Evolutionary conservation across 768 basidiomycete genomes (phyloP), one percentile per base, ranked within the genome.

Genomic region (Lenzites betulinus): DNA sequence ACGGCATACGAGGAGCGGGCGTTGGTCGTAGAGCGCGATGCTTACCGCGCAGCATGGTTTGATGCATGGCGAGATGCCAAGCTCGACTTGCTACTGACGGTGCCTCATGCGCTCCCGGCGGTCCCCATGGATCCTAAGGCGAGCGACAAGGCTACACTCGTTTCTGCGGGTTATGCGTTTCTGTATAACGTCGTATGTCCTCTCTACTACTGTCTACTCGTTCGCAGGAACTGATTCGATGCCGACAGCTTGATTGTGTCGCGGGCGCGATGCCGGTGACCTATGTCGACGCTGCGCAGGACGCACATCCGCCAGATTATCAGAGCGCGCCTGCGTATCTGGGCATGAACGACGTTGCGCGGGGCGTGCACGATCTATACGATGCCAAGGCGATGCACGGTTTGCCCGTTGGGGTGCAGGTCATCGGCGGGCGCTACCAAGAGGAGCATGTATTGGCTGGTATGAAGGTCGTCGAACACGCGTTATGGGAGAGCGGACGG

Each of bases 371-470:
- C 66, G 68, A 73, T 26, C 69, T 77, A 59, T 83, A 81, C 59
- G 75, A 80, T 51, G 63, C 75, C 7, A 56, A 59, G 23, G 73
- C 74, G 43, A 79, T 81, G 77, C 69, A 77, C 33, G 81, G 79
- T 15, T 72, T 81, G 25, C 81, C 81, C 0, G 69, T 82, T 3
- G 76, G 76, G 2, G 68, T 82, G 23, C 79, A 81, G 64, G 64
- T 82, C 43, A 68, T 78, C 9, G 80, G 79, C 1, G 71, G 70
- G 30, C 74, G 78, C 13, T 68, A 79, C 6, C 76, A 80, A 55
- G 82, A 83, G 66, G 82, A 83, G 68, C 76, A 76, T 23, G 79
- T 79, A 1, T 56, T 83, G 39, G 76, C 76, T 59, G 78, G 79
- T 2, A 81, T 82, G 74, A 73, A 76, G 55, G 58, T 79, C 49